Base-by-base conservation (phyloP, 2,329 filamentous ascomycete species). In the Clonostachys sp. region DNA sequence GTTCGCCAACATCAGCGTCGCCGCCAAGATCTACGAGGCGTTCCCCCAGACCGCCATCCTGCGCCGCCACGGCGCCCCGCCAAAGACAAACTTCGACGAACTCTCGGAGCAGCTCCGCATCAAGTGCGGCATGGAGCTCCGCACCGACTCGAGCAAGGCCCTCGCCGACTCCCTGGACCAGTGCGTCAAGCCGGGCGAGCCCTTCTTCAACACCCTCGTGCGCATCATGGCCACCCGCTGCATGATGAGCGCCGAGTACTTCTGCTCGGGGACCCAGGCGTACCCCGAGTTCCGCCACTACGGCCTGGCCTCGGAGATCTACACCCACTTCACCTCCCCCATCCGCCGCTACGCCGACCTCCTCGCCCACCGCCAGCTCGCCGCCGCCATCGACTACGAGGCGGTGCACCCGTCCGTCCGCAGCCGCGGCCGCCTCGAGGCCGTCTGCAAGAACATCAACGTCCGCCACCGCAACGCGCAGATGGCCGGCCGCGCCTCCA, bases 181-280 rank as follows among this genome's bases (percentile, higher is more conserved):
- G 34, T 99, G 94, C 64, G 77, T 86, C 43, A 91, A 96, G 61
- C 70, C 83, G 0, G 64, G 74, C 10, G 89, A 97, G 58, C 90
- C 92, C 30, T 99, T 96, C 74, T 97, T 99, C 80, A 99, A 99
- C 77, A 99, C 92, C 3, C 83, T 99, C 20, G 86, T 99, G 57
- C 89, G 94, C 63, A 96, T 99, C 70, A 88, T 99, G 74, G 94
- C 94, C 10, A 99, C 94, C 9, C 86, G 94, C 18, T 99, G 94
- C 79, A 99, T 99, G 94, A 96, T 96, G 77, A 94, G 90, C 46
- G 94, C 94, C 52, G 94, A 99, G 70, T 99, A 99, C 71, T 99
- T 99, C 70, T 94, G 89, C 70, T 89, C 92, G 0, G 94, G 94
- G 50, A 91, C 91, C 7, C 91, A 96, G 64, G 83, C 91, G 0